These are phyloP conservation scores for Ceratobasidium sp. DNA, from an alignment of 1,284 basidiomycete species.

Conservation along the genomic window DNA sequence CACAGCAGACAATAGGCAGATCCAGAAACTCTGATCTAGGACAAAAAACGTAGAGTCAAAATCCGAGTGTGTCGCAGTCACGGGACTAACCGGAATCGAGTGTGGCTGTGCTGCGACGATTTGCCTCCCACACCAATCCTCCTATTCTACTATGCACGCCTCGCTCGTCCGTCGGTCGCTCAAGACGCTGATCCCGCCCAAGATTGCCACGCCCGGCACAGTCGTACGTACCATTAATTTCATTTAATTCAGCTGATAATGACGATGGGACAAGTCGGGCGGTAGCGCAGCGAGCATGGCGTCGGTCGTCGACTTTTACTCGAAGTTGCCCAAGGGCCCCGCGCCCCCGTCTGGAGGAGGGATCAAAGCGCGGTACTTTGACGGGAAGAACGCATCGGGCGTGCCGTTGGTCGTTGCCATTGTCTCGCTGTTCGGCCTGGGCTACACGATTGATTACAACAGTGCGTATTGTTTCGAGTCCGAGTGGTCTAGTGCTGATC, in stretches of 20 bases:
- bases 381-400: conserved; percentile 86
- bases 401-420: conserved; percentile 80
- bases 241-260: conserved; percentile 15
- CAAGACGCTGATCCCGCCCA: conserved; percentile 88
- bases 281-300: conserved; percentile 84
- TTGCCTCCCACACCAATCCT: conserved; percentile 48
- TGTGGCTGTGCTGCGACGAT: conserved; percentile 5
- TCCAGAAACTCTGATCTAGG: background rate
- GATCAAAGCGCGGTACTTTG: conserved; percentile 84
- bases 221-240: conserved; percentile 68
- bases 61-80: background rate
- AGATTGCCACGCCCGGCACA: conserved; percentile 91
- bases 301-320: conserved; percentile 93
- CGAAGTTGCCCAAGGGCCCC: conserved; percentile 81
- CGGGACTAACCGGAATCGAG: conserved; percentile 12
- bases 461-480: conserved; percentile 68
- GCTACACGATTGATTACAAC: conserved; percentile 92
- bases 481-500: background rate
- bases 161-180: conserved; percentile 86
- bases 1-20: background rate
- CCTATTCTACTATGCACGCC: conserved; percentile 71
- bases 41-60: conserved; percentile 1
- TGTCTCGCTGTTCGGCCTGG: conserved; percentile 80
- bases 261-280: conserved; percentile 64
- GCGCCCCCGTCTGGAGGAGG: conserved; percentile 74